These are phyloP conservation scores for Speleostelium caveatum DNA, from an alignment of 78 protist species.

Conservation along the genomic window DNA sequence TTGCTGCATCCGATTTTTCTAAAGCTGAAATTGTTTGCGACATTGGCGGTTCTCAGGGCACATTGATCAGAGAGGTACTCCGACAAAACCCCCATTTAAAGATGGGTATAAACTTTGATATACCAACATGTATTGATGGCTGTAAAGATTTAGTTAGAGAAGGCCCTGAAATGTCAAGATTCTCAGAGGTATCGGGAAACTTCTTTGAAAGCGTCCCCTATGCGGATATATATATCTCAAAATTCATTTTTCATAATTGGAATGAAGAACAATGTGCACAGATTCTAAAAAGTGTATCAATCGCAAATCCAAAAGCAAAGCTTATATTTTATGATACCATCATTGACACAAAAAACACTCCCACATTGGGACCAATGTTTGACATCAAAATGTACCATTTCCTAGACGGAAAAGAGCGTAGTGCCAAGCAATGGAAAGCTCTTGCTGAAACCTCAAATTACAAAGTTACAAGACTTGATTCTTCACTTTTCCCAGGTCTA, in stretches of 20 bases:
- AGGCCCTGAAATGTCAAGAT: neutral
- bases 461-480: conserved; percentile 2
- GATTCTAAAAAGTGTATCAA: conserved; percentile 16
- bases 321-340: conserved; percentile 23
- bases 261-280: neutral
- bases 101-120: conserved; percentile 49
- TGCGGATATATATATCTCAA: conserved; percentile 44
- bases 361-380: neutral
- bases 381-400: neutral
- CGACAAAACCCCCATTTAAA: neutral
- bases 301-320: conserved; percentile 29
- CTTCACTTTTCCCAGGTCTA: neutral
- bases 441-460: neutral
- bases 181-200: conserved; percentile 9
- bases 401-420: conserved; percentile 10
- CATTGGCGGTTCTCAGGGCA: conserved; percentile 71
- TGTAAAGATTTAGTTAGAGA: neutral
- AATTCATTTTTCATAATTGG: conserved; percentile 64
- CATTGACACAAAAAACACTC: neutral
- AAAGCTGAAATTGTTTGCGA: conserved; percentile 16
- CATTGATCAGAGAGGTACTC: neutral
- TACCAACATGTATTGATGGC: neutral
- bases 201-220: conserved; percentile 63
- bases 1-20: neutral
- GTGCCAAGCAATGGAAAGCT: neutral